These are phyloP conservation scores for Trebouxia sp. DNA, from an alignment of 139 green algal species.

Conservation along the genomic window DNA sequence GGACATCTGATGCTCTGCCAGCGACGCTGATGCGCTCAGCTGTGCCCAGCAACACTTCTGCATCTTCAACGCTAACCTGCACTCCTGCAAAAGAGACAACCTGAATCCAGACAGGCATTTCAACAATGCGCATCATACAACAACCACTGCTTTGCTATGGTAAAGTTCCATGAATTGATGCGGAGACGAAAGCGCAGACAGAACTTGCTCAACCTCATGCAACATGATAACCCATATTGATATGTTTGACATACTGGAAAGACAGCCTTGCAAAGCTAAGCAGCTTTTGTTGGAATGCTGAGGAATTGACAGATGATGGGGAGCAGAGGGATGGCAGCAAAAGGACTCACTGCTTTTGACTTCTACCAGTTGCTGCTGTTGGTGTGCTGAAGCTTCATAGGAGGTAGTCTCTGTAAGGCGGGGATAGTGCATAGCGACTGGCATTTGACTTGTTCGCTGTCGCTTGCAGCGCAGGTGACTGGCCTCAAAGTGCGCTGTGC, in stretches of 20 bases:
- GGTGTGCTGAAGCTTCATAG: background rate
- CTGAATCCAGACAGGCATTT: too few relatives aligned
- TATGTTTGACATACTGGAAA: too few relatives aligned
- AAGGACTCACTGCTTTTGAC: background rate
- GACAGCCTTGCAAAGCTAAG: too few relatives aligned
- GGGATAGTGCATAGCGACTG: conserved; percentile 14
- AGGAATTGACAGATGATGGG: too few relatives aligned
- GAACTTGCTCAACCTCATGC: too few relatives aligned
- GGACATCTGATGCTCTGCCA: background rate
- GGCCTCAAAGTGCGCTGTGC: background rate
- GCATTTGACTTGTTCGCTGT: background rate
- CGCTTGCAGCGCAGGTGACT: background rate
- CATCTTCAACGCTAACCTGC: conserved; percentile 1
- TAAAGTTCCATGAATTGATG: too few relatives aligned
- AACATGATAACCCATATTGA: too few relatives aligned
- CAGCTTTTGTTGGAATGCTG: too few relatives aligned
- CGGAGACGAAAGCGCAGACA: too few relatives aligned
- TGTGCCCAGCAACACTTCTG: background rate
- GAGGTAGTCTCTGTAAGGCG: background rate
- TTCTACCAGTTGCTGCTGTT: background rate
- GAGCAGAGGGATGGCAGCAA: too few relatives aligned
- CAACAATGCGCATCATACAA: background rate
- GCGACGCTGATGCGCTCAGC: background rate
- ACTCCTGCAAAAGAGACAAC: background rate
- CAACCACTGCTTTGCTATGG: background rate